Percentiles rank a stretch among this genome's conserved stretches.
phyloP scores from a whole-genome alignment of 2,329 filamentous ascomycete species.

The Thielaviopsis populi region DNA sequence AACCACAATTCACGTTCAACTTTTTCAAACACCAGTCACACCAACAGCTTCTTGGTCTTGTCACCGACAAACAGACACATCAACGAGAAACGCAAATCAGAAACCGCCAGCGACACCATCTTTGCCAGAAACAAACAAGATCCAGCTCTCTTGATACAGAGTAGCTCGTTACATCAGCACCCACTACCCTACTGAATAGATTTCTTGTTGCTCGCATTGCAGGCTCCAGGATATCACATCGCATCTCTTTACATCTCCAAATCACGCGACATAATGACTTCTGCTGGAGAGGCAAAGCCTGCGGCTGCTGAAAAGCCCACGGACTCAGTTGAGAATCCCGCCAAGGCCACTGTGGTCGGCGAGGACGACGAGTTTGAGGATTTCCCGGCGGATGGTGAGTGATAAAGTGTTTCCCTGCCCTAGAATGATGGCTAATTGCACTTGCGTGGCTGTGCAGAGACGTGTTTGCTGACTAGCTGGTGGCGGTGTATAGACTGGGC shows the following conservation, averaged over 20 bases:
- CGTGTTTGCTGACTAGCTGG: background rate
- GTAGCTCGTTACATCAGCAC: too few species aligned
- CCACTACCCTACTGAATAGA: background rate
- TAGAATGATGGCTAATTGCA: background rate
- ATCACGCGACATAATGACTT: background rate
- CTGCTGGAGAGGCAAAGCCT: conserved; percentile 24
- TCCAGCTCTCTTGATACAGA: too few species aligned
- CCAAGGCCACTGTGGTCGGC: conserved; percentile 39
- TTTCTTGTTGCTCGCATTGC: background rate
- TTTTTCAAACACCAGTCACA: too few species aligned
- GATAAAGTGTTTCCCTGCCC: background rate
- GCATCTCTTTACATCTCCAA: background rate
- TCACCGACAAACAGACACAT: too few species aligned
- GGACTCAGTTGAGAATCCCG: conserved; percentile 25
- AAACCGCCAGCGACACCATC: background rate
- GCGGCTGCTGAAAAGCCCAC: conserved; percentile 14
- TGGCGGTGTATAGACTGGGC: conserved; percentile 58
- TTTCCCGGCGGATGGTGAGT: conserved; percentile 83
- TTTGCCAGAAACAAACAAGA: background rate
- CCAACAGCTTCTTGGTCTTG: too few species aligned
- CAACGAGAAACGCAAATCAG: background rate
- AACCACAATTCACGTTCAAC: too few species aligned
- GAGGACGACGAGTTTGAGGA: conserved; percentile 99
- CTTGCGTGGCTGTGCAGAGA: background rate
- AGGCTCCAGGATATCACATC: background rate